Evolutionary conservation across 2,329 filamentous ascomycete genomes (phyloP).

Genomic region (Fusarium newnesense): DNA sequence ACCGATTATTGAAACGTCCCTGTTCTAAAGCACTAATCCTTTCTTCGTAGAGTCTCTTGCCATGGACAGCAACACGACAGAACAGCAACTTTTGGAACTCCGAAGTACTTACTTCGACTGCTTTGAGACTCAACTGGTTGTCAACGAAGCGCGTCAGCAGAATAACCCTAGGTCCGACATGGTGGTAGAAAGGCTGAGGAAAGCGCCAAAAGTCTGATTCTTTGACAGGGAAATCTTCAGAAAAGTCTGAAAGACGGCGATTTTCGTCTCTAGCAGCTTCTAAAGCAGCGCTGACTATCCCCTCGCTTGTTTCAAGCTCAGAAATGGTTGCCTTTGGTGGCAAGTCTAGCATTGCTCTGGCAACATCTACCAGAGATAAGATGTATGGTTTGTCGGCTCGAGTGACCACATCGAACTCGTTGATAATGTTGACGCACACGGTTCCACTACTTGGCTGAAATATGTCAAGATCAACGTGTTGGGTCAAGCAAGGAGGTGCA

Average conservation of each 20-base stretch:
- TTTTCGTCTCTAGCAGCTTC: neutral
- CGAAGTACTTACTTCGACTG: constrained; percentile 10
- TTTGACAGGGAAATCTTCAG: neutral
- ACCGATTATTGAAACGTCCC: constrained; percentile 26
- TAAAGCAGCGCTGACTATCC: neutral
- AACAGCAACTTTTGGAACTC: constrained; percentile 37
- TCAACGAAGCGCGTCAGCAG: constrained; percentile 27
- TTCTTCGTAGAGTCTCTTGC: constrained; percentile 23
- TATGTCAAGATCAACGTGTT: constrained; percentile 6
- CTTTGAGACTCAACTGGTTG: constrained; percentile 21
- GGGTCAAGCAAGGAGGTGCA: constrained; percentile 33
- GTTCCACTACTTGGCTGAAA: constrained; percentile 2
- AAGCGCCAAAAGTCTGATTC: constrained; percentile 15
- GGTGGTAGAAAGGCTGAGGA: constrained; percentile 30
- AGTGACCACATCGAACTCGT: constrained; percentile 40
- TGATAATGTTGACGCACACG: constrained; percentile 38
- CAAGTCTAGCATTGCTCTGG: constrained; percentile 8
- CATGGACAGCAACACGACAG: constrained; percentile 34
- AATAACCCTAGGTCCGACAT: constrained; percentile 30
- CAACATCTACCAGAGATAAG: constrained; percentile 33
- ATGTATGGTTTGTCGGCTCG: constrained; percentile 38
- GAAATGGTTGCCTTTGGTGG: neutral
- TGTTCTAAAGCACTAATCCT: constrained; percentile 23
- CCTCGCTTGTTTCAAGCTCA: neutral
- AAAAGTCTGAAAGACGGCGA: neutral